phyloP scores from a whole-genome alignment of 257 asterid species.

The Rauvolfia tetraphylla region DNA sequence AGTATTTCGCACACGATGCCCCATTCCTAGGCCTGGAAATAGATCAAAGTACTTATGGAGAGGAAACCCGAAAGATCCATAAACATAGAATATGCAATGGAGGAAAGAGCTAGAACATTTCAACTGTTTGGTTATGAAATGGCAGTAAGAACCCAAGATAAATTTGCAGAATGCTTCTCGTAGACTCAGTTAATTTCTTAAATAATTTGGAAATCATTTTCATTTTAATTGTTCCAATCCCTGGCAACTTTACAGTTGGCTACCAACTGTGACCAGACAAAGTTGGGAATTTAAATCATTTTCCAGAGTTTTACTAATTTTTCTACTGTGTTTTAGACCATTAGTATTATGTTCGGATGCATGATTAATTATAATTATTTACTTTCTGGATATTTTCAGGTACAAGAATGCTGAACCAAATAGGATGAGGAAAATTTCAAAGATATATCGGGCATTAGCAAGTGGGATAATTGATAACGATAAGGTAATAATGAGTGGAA shows the following conservation, averaged over 20 bases:
- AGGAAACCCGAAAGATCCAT: neutral
- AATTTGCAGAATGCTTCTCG: neutral
- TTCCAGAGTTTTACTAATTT: neutral
- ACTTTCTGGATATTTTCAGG: conserved; percentile 28
- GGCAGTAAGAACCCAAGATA: neutral
- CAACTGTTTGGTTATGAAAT: neutral
- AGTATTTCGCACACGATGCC: neutral
- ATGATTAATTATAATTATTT: neutral
- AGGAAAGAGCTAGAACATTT: neutral
- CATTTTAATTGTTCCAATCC: neutral
- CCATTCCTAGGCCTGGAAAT: neutral
- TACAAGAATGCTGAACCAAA: conserved; percentile 34
- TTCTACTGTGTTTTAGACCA: conserved; percentile 1
- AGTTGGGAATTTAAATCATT: neutral
- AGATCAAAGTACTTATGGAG: neutral
- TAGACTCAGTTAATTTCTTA: neutral
- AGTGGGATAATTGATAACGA: conserved; percentile 61
- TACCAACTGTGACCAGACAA: conserved; percentile 6
- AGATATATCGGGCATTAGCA: conserved; percentile 79
- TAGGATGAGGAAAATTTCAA: conserved; percentile 57
- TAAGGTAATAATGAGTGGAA: conserved; percentile 47
- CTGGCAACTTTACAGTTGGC: neutral
- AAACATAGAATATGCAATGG: neutral
- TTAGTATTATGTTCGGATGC: neutral
- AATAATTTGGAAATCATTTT: neutral